Evolutionary conservation across 2,329 filamentous ascomycete species (phyloP).

Genomic region (Monosporascus sp.): DNA sequence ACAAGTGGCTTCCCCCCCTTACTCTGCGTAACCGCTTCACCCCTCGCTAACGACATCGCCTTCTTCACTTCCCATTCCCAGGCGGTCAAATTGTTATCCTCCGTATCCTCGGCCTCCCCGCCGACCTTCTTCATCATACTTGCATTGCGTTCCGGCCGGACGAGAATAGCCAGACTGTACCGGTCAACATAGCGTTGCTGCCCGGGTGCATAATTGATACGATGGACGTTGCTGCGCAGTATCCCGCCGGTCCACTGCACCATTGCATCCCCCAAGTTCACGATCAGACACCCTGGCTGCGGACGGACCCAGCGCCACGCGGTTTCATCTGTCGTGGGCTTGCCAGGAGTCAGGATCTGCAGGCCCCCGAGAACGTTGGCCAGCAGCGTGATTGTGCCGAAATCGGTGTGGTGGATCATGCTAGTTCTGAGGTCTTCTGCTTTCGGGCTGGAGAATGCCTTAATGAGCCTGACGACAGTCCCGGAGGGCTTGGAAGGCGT

Average conservation of each 20-base stretch:
- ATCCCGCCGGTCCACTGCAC: slow-evolving; percentile 17
- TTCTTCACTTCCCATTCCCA: slow-evolving; percentile 11
- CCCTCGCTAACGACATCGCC: neutral
- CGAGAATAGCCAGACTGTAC: slow-evolving; percentile 11
- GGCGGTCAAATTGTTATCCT: slow-evolving; percentile 4
- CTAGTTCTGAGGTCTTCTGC: slow-evolving; percentile 14
- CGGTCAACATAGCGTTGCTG: slow-evolving; percentile 14
- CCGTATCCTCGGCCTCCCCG: neutral
- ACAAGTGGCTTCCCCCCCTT: neutral
- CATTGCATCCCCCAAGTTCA: slow-evolving; percentile 17
- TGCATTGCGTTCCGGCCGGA: slow-evolving; percentile 9
- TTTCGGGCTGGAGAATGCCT: slow-evolving; percentile 8
- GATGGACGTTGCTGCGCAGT: slow-evolving; percentile 21
- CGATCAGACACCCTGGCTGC: slow-evolving; percentile 16
- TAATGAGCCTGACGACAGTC: slow-evolving; percentile 15
- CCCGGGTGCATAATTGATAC: slow-evolving; percentile 14
- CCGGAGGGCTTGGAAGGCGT: slow-evolving; percentile 18
- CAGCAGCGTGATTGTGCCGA: slow-evolving; percentile 30
- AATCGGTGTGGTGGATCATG: slow-evolving; percentile 29
- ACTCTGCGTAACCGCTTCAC: neutral
- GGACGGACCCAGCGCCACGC: slow-evolving; percentile 18
- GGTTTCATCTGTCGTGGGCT: slow-evolving; percentile 3
- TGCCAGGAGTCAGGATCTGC: slow-evolving; percentile 25
- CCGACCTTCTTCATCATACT: slow-evolving; percentile 5
- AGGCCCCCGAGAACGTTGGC: slow-evolving; percentile 30